A percentile compares a stretch with the other conserved stretches of the same genome.
These are phyloP conservation scores for Clonostachys rosea DNA, from an alignment of 2,329 filamentous ascomycete genomes.

Conservation along the genomic window DNA sequence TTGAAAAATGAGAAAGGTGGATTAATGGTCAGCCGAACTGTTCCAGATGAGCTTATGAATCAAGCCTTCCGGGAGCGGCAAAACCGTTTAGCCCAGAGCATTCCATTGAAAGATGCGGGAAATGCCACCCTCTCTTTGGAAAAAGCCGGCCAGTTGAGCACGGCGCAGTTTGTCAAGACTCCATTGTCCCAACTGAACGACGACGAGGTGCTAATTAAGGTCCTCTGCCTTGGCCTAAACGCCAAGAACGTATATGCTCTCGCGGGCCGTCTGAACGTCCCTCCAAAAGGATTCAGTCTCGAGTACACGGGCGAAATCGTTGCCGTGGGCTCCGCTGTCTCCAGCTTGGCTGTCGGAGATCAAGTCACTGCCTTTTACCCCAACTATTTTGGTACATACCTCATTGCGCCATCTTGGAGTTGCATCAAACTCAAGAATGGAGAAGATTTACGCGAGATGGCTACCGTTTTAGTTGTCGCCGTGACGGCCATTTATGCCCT, in stretches of 20 bases:
- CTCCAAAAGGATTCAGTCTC: slow-evolving; percentile 1
- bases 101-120: not conserved
- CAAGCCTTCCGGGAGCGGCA: not conserved
- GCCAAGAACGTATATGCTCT: slow-evolving; percentile 16
- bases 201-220: slow-evolving; percentile 16
- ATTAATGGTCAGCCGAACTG: not conserved
- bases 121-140: not conserved
- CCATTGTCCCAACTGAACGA: no score
- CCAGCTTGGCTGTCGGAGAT: slow-evolving; percentile 9
- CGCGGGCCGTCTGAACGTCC: slow-evolving; percentile 15
- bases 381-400: slow-evolving; percentile 11
- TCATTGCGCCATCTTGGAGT: no score
- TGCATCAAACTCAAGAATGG: no score
- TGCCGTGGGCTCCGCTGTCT: slow-evolving; percentile 8
- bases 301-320: slow-evolving; percentile 18
- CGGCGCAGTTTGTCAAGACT: not conserved
- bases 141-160: not conserved
- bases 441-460: not conserved
- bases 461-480: not conserved
- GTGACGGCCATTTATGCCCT: slow-evolving; percentile 1
- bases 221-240: slow-evolving; percentile 12
- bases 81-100: no score
- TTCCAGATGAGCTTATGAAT: not conserved
- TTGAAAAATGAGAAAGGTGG: not conserved
- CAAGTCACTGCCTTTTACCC: slow-evolving; percentile 16